Base-by-base conservation (phyloP, 208 protist genomes). In the Acanthamoeba lenticulata region DNA sequence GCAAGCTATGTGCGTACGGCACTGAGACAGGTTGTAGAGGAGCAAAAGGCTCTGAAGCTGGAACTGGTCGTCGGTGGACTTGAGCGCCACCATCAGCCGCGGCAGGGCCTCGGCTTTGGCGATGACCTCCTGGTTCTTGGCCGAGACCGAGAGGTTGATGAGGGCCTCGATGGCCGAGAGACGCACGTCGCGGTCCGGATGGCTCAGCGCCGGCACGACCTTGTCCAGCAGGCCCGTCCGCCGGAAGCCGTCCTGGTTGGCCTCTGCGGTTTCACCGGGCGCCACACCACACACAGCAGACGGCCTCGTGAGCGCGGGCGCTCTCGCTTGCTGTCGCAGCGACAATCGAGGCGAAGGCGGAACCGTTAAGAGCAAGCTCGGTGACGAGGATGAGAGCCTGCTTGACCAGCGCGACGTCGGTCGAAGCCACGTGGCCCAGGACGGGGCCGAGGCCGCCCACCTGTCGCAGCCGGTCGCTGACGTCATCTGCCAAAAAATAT, bases 121-220 rank as follows among this genome's bases (percentile, higher is more conserved):
- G 67, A 77, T 77, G 5, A 77, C 67, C 67, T 77, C 67, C 19
- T 77, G 67, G 34, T 77, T 77, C 38, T 77, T 77, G 38, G 9
- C 6, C 4, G 67, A 77, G 38, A 44, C 36, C 19, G 67, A 45
- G 19, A 77, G 67, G 67, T 77, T 77, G 67, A 77, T 34, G 24
- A 77, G 67, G 21, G 67, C 67, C 38, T 77, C 67, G 2, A 34
- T 34, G 9, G 67, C 67, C 4, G 6, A 77, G 36, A 77, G 67
- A 5, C 67, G 13, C 67, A 77, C 67, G 34, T 45, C 67, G 29
- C 15, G 67, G 24, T 77, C 67, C 3, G 36, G 29, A 29, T 77
- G 67, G 9, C 9, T 34, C 67, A 77, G 57, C 36, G 67, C 34
- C 24, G 67, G 67, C 13, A 77, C 67, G 24, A 77, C 36, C 34